Base-by-base conservation (phyloP, 2,329 filamentous ascomycete species). In the Ophiostoma triangulosporum region DNA sequence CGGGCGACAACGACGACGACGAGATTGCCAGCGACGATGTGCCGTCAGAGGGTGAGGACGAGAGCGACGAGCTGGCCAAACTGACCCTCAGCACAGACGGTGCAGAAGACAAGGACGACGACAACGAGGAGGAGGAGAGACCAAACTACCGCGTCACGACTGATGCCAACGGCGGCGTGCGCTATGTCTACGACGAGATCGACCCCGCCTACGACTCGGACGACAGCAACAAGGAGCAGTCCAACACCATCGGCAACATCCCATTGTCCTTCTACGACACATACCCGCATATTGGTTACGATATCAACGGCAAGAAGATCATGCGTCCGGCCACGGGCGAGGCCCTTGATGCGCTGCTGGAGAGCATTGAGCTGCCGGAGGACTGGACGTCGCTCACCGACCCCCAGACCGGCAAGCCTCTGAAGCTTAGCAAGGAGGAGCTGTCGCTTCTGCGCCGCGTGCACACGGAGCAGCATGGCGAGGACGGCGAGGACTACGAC, bases 281-380 rank as follows among this genome's bases (percentile, higher is more conserved):
- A 33, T 98, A 96, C 66, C 93, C 93, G 50, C 93, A 98, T 66
- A 96, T 98, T 65, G 93, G 93, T 56, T 98, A 98, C 70, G 88
- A 96, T 63, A 97, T 98, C 72, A 95, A 98, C 68, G 93, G 93
- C 68, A 96, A 94, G 77, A 94, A 87, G 69, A 95, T 98, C 59
- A 87, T 95, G 83, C 85, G 93, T 51, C 93, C 93, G 6, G 93
- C 94, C 4, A 91, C 89, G 61, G 91, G 91, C 51, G 86, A 95
- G 66, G 93, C 93, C 33, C 73, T 98, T 31, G 93, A 98, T 73
- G 88, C 89, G 12, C 76, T 98, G 43, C 75, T 98, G 9, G 91
- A 98, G 63, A 96, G 87, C 69, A 98, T 98, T 62, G 93, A 98
- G 64, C 75, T 98, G 33, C 93, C 93, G 14, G 89, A 95, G 74